Evolutionary conservation across 176 grass and related monocot species (phyloP), one percentile per base, ranked within the genome.

Genomic region (Aegilops sharonensis): DNA sequence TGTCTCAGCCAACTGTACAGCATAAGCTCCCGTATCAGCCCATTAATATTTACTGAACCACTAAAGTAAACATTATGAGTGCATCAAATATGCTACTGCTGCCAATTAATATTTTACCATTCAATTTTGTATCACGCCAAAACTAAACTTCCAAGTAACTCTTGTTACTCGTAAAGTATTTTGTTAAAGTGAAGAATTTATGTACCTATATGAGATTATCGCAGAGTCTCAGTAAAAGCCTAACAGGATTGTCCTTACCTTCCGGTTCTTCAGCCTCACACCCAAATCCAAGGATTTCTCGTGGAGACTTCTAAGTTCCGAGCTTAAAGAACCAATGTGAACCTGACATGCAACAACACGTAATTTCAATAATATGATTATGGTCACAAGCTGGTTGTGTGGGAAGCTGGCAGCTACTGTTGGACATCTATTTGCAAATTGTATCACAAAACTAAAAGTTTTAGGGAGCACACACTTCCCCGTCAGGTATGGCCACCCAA

Each of bases 231-330:
- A 35, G 62, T 13, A 75, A 30, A n/a, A 43, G 37, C 70, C 37
- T 72, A 43, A 43, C 31, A 83, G 23, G 70, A 68, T 78, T 83
- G 12, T 31, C 32, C 15, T 42, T 78, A 94, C 92, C 87, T 94
- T 94, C 62, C 92, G 80, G 70, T 94, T 94, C 77, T 84, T 94
- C 47, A 94, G 87, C 59, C 79, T 87, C 34, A 92, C 37, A 67
- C 92, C 88, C 45, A 94, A 87, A 74, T 88, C 90, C 75, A 65
- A 68, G 6, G 90, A 92, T 94, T 85, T 91, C 80, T 92, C 90
- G 47, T 91, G 90, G 8, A 94, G 89, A 85, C 48, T 94, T 88
- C 87, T 94, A 87, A 94, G 83, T 85, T 94, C 87, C 30, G 81
- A 94, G 79, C 81, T 92, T 81, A 92, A 85, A 32, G 68, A 88